These are phyloP conservation scores for Pilasporangium apinafurcum DNA, from an alignment of 352 stramenopile genomes.

Conservation along the genomic window DNA sequence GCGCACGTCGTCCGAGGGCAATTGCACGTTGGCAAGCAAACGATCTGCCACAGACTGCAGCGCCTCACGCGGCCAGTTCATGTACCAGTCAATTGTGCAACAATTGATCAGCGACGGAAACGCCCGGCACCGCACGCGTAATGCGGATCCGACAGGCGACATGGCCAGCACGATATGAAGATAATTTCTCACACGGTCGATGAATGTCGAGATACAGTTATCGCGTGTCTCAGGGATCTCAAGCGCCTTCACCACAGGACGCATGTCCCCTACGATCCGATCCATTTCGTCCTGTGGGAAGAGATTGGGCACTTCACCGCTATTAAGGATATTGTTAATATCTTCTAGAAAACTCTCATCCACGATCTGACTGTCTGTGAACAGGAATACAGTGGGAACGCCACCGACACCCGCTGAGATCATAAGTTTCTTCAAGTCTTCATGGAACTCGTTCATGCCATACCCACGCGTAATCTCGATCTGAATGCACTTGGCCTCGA, in stretches of 20 bases:
- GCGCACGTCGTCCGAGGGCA: constrained; percentile 72
- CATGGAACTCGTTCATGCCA: constrained; percentile 84
- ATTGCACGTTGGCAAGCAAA: constrained; percentile 73
- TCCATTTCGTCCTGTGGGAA: constrained; percentile 93
- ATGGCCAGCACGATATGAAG: constrained; percentile 95
- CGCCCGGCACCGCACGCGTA: constrained; percentile 89
- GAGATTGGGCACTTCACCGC: constrained; percentile 93
- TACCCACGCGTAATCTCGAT: constrained; percentile 96
- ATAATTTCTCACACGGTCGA: constrained; percentile 89
- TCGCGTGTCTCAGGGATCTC: constrained; percentile 90
- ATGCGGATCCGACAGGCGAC: constrained; percentile 89
- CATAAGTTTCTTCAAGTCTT: constrained; percentile 94
- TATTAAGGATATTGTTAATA: constrained; percentile 97
- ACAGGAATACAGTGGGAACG: constrained; percentile 84
- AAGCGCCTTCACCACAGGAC: constrained; percentile 79
- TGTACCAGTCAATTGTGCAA: constrained; percentile 95
- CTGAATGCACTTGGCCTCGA: constrained; percentile 87
- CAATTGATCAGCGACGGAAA: constrained; percentile 96
- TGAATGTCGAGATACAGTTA: constrained; percentile 88
- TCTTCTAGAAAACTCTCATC: constrained; percentile 94
- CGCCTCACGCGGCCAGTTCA: constrained; percentile 91
- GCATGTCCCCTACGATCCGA: constrained; percentile 91
- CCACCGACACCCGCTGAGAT: constrained; percentile 87
- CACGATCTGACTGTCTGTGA: constrained; percentile 95
- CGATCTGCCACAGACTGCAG: constrained; percentile 88